phyloP scores from a whole-genome alignment of 139 green algal genomes.

The Diplosphaera chodatii region DNA sequence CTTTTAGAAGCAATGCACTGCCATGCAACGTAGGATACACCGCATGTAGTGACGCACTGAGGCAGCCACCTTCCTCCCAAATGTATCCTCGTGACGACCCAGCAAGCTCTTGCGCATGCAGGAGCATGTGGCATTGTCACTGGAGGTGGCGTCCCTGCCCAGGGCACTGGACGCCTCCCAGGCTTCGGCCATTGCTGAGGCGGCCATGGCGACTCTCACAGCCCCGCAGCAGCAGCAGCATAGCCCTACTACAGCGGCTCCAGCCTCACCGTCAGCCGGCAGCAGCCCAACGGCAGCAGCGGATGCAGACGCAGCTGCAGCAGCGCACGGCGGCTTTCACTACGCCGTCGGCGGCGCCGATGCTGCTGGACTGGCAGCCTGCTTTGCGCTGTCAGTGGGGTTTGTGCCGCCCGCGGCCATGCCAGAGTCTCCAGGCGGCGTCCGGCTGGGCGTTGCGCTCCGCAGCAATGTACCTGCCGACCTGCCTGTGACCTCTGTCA shows the following conservation, averaged over 20 bases:
- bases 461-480: constrained; percentile 26
- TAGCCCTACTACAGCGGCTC: neutral
- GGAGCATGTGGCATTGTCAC: constrained; percentile 19
- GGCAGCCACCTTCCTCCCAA: too few relatives aligned
- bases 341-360: neutral
- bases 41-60: too few relatives aligned
- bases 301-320: neutral
- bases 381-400: constrained; percentile 1
- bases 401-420: neutral
- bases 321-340: neutral
- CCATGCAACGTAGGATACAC: too few relatives aligned
- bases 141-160: constrained; percentile 24
- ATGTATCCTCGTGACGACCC: too few relatives aligned
- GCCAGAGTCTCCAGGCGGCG: neutral
- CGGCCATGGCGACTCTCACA: constrained; percentile 18
- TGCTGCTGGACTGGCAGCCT: neutral
- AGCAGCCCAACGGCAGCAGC: neutral
- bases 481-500: constrained; percentile 6
- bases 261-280: neutral
- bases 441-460: constrained; percentile 19
- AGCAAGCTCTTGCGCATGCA: too few relatives aligned
- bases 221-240: too few relatives aligned
- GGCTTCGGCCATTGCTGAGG: constrained; percentile 21
- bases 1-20: too few relatives aligned
- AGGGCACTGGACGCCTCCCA: constrained; percentile 17